These are phyloP conservation scores for Pseudogymnoascus sp. DNA, from an alignment of 2,329 filamentous ascomycete species.

Conservation along the genomic window DNA sequence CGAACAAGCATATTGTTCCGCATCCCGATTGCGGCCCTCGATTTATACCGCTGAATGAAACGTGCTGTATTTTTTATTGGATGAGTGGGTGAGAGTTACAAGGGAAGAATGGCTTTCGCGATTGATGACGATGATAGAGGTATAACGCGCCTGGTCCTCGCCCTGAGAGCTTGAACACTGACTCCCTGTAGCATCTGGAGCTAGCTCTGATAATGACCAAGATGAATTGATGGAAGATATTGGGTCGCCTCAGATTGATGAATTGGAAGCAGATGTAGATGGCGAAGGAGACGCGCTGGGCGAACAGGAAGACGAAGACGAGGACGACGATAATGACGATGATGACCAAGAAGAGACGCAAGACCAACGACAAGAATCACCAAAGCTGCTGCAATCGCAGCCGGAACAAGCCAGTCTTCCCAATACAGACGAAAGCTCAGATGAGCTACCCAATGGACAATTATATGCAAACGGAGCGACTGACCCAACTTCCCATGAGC, in stretches of 20 bases:
- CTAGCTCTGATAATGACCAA: slow-evolving; percentile 43
- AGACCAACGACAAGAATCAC: slow-evolving; percentile 18
- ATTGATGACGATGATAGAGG: slow-evolving; percentile 29
- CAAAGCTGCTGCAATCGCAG: slow-evolving; percentile 15
- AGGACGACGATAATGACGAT: slow-evolving; percentile 36
- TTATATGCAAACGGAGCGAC: slow-evolving; percentile 20
- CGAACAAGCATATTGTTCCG: background rate
- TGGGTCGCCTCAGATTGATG: slow-evolving; percentile 30
- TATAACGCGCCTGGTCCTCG: slow-evolving; percentile 11
- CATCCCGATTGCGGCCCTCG: background rate
- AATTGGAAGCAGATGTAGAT: slow-evolving; percentile 27
- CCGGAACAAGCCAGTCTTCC: slow-evolving; percentile 22
- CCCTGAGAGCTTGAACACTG: slow-evolving; percentile 1
- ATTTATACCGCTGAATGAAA: slow-evolving; percentile 1
- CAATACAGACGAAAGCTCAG: slow-evolving; percentile 25
- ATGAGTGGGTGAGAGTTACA: background rate
- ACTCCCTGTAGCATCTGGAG: slow-evolving; percentile 31
- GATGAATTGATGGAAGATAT: slow-evolving; percentile 51
- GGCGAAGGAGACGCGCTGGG: slow-evolving; percentile 30
- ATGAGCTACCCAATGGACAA: slow-evolving; percentile 17
- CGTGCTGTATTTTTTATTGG: background rate
- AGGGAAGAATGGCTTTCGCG: slow-evolving; percentile 19
- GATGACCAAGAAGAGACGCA: slow-evolving; percentile 50
- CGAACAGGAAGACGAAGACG: slow-evolving; percentile 27
- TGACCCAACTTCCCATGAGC: slow-evolving; percentile 26